Evolutionary conservation across 2,329 filamentous ascomycete genomes (phyloP).

Genomic region (Botrytis elliptica): DNA sequence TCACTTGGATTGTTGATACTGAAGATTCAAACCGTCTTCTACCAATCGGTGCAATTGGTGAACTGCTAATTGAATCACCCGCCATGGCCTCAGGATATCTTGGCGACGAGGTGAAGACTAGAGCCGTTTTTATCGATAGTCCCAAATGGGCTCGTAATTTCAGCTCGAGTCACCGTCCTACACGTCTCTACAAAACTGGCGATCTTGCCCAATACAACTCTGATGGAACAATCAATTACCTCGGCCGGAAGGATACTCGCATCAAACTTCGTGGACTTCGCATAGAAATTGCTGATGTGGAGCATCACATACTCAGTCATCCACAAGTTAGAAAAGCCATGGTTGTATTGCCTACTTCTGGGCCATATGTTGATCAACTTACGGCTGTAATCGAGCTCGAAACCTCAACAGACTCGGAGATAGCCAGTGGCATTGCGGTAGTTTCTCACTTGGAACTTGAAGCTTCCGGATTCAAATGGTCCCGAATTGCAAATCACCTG

Average conservation of each 20-base stretch:
- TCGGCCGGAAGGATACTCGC: conserved; percentile 16
- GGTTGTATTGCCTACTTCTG: conserved; percentile 5
- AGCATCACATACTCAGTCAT: conserved; percentile 20
- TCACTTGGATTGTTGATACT: conserved; percentile 44
- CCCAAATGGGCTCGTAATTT: conserved; percentile 22
- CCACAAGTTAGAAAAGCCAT: conserved; percentile 16
- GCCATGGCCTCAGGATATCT: conserved; percentile 44
- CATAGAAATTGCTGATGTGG: conserved; percentile 17
- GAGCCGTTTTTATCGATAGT: conserved; percentile 39
- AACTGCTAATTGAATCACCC: conserved; percentile 43
- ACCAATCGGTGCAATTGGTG: conserved; percentile 41
- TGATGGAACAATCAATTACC: conserved; percentile 16
- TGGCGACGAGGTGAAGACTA: conserved; percentile 41
- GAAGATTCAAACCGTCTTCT: conserved; percentile 40
- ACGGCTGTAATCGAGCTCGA: conserved; percentile 9
- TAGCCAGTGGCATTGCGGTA: not conserved
- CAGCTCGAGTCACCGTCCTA: not conserved
- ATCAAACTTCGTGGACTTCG: conserved; percentile 18
- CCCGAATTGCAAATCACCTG: not conserved
- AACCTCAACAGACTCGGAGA: too few species aligned
- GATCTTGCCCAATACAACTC: conserved; percentile 42
- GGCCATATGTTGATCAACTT: conserved; percentile 11
- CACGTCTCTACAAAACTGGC: conserved; percentile 54
- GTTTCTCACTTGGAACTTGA: conserved; percentile 7
- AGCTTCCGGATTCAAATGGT: not conserved